These are phyloP conservation scores for Hirsutella thompsonii DNA, from an alignment of 2,329 filamentous ascomycete species.

Conservation along the genomic window DNA sequence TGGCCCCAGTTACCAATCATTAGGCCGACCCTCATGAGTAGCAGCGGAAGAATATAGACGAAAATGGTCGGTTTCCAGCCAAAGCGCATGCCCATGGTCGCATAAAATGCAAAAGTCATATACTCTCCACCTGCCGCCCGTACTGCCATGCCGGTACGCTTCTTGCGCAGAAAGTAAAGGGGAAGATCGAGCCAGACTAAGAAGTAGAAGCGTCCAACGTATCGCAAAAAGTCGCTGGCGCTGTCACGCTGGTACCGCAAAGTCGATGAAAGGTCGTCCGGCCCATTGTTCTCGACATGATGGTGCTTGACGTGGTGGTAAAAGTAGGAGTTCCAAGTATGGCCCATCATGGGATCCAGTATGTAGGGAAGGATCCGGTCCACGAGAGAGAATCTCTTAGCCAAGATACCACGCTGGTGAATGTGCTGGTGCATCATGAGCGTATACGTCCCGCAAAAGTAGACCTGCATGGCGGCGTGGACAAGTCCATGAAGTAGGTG, in stretches of 20 bases:
- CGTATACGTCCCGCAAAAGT: conserved; percentile 62
- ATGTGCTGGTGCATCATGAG: conserved; percentile 80
- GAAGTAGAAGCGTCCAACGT: conserved; percentile 61
- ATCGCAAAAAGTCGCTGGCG: conserved; percentile 52
- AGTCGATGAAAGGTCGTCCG: conserved; percentile 62
- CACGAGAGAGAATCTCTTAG: conserved; percentile 38
- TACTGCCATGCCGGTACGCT: conserved; percentile 38
- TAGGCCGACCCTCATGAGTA: conserved; percentile 53
- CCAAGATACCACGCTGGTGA: conserved; percentile 58
- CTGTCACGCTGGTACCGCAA: conserved; percentile 65
- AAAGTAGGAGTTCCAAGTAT: conserved; percentile 77
- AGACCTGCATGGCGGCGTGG: conserved; percentile 53
- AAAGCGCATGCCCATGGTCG: conserved; percentile 30
- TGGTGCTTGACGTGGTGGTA: conserved; percentile 83
- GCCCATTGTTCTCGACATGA: conserved; percentile 70
- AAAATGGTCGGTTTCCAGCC: conserved; percentile 47
- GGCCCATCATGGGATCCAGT: conserved; percentile 63
- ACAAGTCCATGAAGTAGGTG: conserved; percentile 52
- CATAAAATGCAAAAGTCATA: conserved; percentile 38
- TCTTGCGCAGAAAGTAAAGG: conserved; percentile 55
- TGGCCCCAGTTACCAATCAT: conserved; percentile 83
- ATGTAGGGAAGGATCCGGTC: conserved; percentile 62
- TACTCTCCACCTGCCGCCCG: conserved; percentile 51
- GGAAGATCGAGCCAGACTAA: conserved; percentile 66
- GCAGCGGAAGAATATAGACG: conserved; percentile 53